Evolutionary conservation across 352 stramenopile genomes (phyloP).

Genomic region (Proteromonas lacertae): DNA sequence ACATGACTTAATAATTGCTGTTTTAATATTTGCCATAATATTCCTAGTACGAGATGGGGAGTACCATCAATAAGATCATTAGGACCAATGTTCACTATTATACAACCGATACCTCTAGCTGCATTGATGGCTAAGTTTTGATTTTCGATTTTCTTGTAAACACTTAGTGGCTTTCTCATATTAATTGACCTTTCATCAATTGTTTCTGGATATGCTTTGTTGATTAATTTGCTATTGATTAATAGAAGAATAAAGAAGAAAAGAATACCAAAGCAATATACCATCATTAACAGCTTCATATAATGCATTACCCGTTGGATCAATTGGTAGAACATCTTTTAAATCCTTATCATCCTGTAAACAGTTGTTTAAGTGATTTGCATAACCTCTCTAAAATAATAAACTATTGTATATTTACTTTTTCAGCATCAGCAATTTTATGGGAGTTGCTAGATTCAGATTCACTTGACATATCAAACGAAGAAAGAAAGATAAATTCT

Average conservation of each 20-base stretch:
- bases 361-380: no score
- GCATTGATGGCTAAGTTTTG: constrained; percentile 64
- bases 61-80: constrained; percentile 14
- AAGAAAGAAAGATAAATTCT: no score
- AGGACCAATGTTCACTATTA: constrained; percentile 56
- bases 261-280: constrained; percentile 20
- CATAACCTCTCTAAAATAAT: no score
- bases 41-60: constrained; percentile 43
- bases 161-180: constrained; percentile 13
- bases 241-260: not conserved
- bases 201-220: constrained; percentile 45
- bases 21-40: constrained; percentile 70
- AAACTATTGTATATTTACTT: no score
- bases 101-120: constrained; percentile 55
- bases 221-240: constrained; percentile 32
- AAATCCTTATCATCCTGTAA: no score
- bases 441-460: no score
- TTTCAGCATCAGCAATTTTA: no score
- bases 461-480: no score
- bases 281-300: constrained; percentile 27
- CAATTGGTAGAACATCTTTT: constrained; percentile 29
- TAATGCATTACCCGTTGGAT: constrained; percentile 19
- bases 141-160: constrained; percentile 18
- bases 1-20: constrained; percentile 56
- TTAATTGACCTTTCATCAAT: constrained; percentile 51